A percentile compares a stretch with the other conserved stretches of the same genome.
Evolutionary conservation across 768 basidiomycete genomes (phyloP).

Genomic region (Xerocomellus intermedius): DNA sequence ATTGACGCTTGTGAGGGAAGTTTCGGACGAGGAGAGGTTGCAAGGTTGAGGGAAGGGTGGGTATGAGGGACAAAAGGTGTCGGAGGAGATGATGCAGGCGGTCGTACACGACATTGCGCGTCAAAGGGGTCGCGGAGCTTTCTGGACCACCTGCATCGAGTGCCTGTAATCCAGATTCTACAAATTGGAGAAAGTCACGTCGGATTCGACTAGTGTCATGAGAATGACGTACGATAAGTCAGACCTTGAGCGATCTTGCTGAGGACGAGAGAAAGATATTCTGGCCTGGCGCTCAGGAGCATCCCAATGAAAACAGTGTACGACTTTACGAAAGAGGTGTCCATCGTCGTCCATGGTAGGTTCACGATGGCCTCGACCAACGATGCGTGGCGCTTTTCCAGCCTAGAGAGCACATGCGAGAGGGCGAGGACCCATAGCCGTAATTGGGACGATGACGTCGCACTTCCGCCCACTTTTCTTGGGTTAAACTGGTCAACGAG

Average conservation of each 20-base stretch:
- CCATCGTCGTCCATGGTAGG: conserved; percentile 93
- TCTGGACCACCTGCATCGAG: conserved; percentile 58
- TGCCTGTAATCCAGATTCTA: conserved; percentile 73
- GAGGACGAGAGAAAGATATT: conserved; percentile 85
- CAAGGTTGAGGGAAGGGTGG: conserved; percentile 85
- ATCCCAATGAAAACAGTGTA: conserved; percentile 90
- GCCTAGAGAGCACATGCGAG: conserved; percentile 86
- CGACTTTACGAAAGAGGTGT: conserved; percentile 77
- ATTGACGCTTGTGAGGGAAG: conserved; percentile 94
- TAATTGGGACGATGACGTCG: conserved; percentile 50
- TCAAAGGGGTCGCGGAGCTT: conserved; percentile 66
- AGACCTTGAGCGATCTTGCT: conserved; percentile 81
- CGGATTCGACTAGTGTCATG: neutral
- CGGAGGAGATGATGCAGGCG: conserved; percentile 83
- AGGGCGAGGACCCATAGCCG: conserved; percentile 83
- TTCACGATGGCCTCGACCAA: conserved; percentile 85
- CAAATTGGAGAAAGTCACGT: conserved; percentile 4
- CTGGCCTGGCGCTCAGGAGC: conserved; percentile 86
- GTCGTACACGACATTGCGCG: conserved; percentile 80
- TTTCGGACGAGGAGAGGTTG: conserved; percentile 79
- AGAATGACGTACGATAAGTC: conserved; percentile 71
- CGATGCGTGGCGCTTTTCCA: conserved; percentile 75
- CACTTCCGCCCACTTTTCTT: conserved; percentile 35
- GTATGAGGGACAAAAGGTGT: conserved; percentile 85
- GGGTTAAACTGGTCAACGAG: conserved; percentile 84